Evolutionary conservation across 768 basidiomycete species (phyloP).

Genomic region (Heimioporus sp.): DNA sequence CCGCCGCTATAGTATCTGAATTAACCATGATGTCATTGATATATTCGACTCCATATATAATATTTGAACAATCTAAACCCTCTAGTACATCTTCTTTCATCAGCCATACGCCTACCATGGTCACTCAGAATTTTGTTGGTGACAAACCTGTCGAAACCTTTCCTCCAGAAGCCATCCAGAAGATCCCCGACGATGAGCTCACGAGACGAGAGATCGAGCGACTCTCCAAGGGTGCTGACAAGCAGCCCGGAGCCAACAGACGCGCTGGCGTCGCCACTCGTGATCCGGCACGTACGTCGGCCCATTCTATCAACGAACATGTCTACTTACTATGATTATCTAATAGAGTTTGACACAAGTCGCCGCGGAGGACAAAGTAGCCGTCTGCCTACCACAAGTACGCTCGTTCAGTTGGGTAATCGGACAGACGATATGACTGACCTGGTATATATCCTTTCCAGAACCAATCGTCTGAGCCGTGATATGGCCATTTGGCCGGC

Average conservation of each 20-base stretch:
- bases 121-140: constrained; percentile 26
- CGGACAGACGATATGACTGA: too few species aligned
- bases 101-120: constrained; percentile 3
- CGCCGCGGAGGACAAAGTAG: constrained; percentile 10
- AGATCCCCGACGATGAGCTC: constrained; percentile 23
- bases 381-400: constrained; percentile 4
- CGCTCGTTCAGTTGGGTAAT: constrained; percentile 41
- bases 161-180: constrained; percentile 14
- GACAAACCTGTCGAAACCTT: constrained; percentile 25
- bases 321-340: too few species aligned
- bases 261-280: constrained; percentile 27
- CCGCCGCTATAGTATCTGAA: background rate
- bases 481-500: too few species aligned
- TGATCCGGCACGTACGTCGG: constrained; percentile 13
- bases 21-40: constrained; percentile 10
- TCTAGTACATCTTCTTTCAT: background rate
- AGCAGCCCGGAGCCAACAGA: constrained; percentile 25
- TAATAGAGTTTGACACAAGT: constrained; percentile 16
- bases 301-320: too few species aligned
- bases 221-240: constrained; percentile 4
- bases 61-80: background rate
- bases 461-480: too few species aligned
- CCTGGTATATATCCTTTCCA: too few species aligned
- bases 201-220: constrained; percentile 18
- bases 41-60: background rate